A percentile compares a stretch with the other conserved stretches of the same genome.
These are phyloP conservation scores for Trichoderma koningiopsis DNA, from an alignment of 2,329 filamentous ascomycete genomes.

Conservation along the genomic window DNA sequence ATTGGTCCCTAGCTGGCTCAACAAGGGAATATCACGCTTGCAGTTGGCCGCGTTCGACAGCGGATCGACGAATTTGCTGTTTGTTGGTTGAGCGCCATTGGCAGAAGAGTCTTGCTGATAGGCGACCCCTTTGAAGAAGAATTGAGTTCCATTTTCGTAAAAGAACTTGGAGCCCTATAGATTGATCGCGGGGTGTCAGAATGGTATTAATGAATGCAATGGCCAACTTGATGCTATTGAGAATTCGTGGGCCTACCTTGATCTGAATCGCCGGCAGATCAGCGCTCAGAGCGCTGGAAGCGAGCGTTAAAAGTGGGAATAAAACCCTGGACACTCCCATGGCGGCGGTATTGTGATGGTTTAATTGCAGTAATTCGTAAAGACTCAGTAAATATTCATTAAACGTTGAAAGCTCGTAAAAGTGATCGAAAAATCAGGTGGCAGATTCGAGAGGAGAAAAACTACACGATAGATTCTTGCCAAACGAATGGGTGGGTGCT, in stretches of 20 bases:
- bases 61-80: conserved; percentile 73
- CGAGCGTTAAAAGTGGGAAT: not conserved
- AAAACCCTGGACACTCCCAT: not conserved
- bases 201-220: not conserved
- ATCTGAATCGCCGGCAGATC: conserved; percentile 1
- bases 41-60: conserved; percentile 72
- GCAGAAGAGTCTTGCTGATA: conserved; percentile 79
- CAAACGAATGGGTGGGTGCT: not conserved
- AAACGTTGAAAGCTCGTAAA: not conserved
- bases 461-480: not conserved
- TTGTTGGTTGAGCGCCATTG: conserved; percentile 52
- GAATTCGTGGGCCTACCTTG: not conserved
- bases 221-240: not conserved
- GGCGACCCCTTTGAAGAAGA: conserved; percentile 88
- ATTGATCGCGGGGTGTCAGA: not conserved
- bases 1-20: conserved; percentile 81
- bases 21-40: conserved; percentile 81
- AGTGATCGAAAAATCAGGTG: not conserved
- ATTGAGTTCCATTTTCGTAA: conserved; percentile 60
- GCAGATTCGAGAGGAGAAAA: not conserved
- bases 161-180: not conserved
- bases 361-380: not conserved
- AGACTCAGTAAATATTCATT: not conserved
- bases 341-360: not conserved
- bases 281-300: not conserved